These are phyloP conservation scores for Neurospora hispaniola DNA, from an alignment of 495 filamentous ascomycete species.

Conservation along the genomic window DNA sequence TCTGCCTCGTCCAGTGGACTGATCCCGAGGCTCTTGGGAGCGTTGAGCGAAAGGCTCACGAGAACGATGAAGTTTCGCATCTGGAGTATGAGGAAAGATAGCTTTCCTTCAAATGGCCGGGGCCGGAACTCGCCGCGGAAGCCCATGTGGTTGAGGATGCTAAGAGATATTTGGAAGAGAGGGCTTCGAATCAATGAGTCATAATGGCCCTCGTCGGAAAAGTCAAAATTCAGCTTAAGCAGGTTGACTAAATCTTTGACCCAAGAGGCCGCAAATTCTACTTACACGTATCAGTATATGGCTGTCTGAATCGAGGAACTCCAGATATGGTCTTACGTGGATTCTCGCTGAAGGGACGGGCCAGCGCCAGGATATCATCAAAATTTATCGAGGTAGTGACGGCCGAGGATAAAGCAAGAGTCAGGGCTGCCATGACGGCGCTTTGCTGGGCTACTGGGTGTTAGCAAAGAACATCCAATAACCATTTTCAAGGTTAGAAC, in stretches of 20 bases:
- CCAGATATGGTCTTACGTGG: conserved; percentile 16
- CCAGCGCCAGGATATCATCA: conserved; percentile 66
- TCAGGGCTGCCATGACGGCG: conserved; percentile 29
- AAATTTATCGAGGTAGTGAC: conserved; percentile 46
- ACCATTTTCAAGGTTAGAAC: conserved; percentile 4
- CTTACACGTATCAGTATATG: conserved; percentile 18
- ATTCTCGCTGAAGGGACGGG: conserved; percentile 38
- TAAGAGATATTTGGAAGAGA: conserved; percentile 56
- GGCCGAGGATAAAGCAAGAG: conserved; percentile 31
- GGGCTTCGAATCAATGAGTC: conserved; percentile 60
- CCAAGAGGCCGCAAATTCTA: conserved; percentile 42
- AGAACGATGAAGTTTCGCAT: conserved; percentile 59
- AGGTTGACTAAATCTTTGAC: conserved; percentile 55
- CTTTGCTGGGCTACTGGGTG: conserved; percentile 26
- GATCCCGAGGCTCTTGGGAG: conserved; percentile 26
- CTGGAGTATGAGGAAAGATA: conserved; percentile 65
- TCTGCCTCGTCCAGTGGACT: conserved; percentile 56
- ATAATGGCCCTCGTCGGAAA: conserved; percentile 53
- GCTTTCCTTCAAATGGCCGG: conserved; percentile 52
- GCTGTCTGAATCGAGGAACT: not conserved
- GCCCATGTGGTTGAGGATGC: conserved; percentile 58
- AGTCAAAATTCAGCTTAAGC: conserved; percentile 59
- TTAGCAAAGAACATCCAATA: not conserved
- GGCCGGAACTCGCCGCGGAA: conserved; percentile 49
- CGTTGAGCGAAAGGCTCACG: conserved; percentile 49